phyloP scores from a whole-genome alignment of 2,329 filamentous ascomycete species.

The Hymenoscyphus albidus region DNA sequence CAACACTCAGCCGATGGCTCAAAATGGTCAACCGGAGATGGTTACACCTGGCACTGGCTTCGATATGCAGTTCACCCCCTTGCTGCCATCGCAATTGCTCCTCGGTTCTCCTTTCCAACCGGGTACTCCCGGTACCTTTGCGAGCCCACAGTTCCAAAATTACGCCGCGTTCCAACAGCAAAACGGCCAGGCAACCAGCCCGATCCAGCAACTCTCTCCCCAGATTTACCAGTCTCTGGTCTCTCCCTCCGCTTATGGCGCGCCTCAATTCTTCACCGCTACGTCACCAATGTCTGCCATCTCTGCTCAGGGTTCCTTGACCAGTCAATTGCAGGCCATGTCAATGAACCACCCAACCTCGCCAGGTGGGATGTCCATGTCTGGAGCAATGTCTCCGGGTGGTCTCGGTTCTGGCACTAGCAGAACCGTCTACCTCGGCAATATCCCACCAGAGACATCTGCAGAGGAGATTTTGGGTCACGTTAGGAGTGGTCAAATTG shows the following conservation, averaged over 20 bases:
- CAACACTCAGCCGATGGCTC: slow-evolving; percentile 71
- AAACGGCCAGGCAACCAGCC: slow-evolving; percentile 60
- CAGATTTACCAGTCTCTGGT: slow-evolving; percentile 81
- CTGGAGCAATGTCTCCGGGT: slow-evolving; percentile 46
- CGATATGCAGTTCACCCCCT: slow-evolving; percentile 97
- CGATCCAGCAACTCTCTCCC: slow-evolving; percentile 75
- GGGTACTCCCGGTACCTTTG: slow-evolving; percentile 84
- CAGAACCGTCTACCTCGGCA: slow-evolving; percentile 94
- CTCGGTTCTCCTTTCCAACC: slow-evolving; percentile 96
- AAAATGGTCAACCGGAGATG: slow-evolving; percentile 62
- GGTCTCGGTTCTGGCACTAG: slow-evolving; percentile 85
- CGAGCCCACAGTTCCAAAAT: slow-evolving; percentile 86
- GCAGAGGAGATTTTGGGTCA: slow-evolving; percentile 96
- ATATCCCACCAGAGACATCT: slow-evolving; percentile 95
- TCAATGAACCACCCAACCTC: slow-evolving; percentile 58
- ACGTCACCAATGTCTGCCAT: slow-evolving; percentile 77
- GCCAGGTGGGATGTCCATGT: slow-evolving; percentile 62
- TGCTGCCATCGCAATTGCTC: slow-evolving; percentile 89
- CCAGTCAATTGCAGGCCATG: slow-evolving; percentile 44
- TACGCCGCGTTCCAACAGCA: slow-evolving; percentile 66
- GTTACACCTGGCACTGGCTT: slow-evolving; percentile 82
- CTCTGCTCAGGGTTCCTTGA: slow-evolving; percentile 46
- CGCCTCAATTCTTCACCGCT: slow-evolving; percentile 75
- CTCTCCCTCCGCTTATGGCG: slow-evolving; percentile 78
- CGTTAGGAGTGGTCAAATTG: slow-evolving; percentile 94